phyloP scores from a whole-genome alignment of 2,329 filamentous ascomycete genomes.

The Aureobasidium leucospermi region DNA sequence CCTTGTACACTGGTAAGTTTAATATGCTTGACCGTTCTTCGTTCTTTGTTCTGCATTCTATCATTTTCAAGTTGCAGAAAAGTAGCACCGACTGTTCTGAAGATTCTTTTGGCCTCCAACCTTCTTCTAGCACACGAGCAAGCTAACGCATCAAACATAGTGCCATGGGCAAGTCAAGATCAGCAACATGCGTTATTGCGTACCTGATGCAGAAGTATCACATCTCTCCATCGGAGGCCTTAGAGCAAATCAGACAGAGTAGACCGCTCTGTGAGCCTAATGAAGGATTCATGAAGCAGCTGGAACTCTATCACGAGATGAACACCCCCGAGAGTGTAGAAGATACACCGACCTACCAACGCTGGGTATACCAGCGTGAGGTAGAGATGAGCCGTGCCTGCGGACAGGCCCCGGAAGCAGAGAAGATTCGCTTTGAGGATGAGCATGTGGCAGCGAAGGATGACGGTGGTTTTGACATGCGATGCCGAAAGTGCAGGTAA shows the following conservation, averaged over 20 bases:
- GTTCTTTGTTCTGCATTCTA: background rate
- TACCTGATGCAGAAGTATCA: constrained; percentile 62
- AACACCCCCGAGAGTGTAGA: constrained; percentile 65
- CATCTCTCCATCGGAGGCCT: constrained; percentile 54
- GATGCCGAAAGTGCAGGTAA: constrained; percentile 86
- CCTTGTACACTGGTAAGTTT: constrained; percentile 62
- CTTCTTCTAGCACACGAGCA: background rate
- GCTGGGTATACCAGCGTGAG: constrained; percentile 62
- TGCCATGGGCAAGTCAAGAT: constrained; percentile 94
- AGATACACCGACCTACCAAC: constrained; percentile 68
- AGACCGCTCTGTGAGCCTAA: constrained; percentile 84
- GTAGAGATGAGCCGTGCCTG: constrained; percentile 62
- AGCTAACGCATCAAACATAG: constrained; percentile 44
- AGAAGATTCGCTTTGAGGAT: constrained; percentile 75
- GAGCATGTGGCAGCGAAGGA: constrained; percentile 42
- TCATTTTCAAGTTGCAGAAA: too few relatives aligned
- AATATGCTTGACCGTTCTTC: background rate
- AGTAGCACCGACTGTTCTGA: background rate
- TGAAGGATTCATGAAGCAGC: constrained; percentile 80
- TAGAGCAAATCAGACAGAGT: constrained; percentile 60
- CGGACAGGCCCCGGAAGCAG: constrained; percentile 68
- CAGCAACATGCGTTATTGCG: constrained; percentile 73
- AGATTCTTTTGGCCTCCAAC: too few relatives aligned
- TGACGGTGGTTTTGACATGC: constrained; percentile 52
- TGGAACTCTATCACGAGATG: constrained; percentile 83